Evolutionary conservation across 768 basidiomycete species (phyloP).

Genomic region (Neoboletus subvelutipes): DNA sequence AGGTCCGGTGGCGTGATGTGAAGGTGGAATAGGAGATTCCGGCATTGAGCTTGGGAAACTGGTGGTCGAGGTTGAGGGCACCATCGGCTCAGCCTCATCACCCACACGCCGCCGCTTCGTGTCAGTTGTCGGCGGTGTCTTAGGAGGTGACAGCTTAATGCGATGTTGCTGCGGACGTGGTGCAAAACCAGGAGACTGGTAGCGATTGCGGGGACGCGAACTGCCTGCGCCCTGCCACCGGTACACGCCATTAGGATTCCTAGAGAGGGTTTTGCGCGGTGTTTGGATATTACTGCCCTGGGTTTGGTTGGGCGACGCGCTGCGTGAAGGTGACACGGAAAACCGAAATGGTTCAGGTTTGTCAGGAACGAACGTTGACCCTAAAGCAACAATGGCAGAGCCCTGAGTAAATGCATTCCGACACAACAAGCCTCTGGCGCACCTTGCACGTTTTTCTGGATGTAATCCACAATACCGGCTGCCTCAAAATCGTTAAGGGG

Average conservation of each 20-base stretch:
- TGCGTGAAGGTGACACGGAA: constrained; percentile 41
- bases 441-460: constrained; percentile 54
- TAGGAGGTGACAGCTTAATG: constrained; percentile 43
- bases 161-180: constrained; percentile 47
- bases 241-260: constrained; percentile 75
- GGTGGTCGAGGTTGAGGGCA: constrained; percentile 29
- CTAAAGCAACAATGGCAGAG: constrained; percentile 15
- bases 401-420: constrained; percentile 15
- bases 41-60: constrained; percentile 25
- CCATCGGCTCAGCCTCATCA: constrained; percentile 37
- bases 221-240: constrained; percentile 78
- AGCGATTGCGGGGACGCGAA: constrained; percentile 66
- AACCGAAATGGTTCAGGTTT: constrained; percentile 63
- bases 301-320: constrained; percentile 24
- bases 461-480: constrained; percentile 53
- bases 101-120: constrained; percentile 63
- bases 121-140: constrained; percentile 42
- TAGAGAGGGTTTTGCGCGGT: constrained; percentile 54
- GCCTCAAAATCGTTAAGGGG: constrained; percentile 53
- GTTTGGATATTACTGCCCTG: constrained; percentile 26
- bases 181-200: constrained; percentile 71
- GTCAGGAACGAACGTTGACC: constrained; percentile 31
- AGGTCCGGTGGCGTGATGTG: constrained; percentile 26
- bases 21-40: constrained; percentile 35
- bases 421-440: constrained; percentile 12